phyloP scores from a whole-genome alignment of 139 green algal genomes.

The Chlamydomonas sphaeroides region DNA sequence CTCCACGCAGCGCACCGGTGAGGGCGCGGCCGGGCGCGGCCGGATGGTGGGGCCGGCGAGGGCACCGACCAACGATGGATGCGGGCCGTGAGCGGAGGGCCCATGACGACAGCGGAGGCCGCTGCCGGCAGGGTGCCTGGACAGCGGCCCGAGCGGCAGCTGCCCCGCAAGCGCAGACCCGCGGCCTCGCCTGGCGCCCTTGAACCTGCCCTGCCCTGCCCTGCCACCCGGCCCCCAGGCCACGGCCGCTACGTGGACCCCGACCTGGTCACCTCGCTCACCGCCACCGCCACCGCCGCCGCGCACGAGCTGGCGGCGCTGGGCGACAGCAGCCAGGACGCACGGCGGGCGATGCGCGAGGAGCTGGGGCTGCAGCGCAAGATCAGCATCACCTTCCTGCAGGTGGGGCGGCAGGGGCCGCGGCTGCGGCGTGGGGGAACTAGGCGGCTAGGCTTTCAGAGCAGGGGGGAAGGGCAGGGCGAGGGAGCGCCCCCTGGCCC shows the following conservation, averaged over 20 bases:
- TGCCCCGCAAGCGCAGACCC: too few relatives aligned
- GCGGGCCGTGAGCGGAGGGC: too few relatives aligned
- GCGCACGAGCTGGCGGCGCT: constrained; percentile 32
- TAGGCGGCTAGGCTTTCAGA: background rate
- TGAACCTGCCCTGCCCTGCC: too few relatives aligned
- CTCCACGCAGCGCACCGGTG: constrained; percentile 2
- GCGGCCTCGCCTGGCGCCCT: too few relatives aligned
- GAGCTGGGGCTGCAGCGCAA: background rate
- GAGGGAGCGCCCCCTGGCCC: too few relatives aligned
- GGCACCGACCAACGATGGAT: too few relatives aligned
- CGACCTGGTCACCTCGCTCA: background rate
- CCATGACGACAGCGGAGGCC: too few relatives aligned
- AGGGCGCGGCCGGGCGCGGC: too few relatives aligned
- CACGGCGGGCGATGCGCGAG: background rate
- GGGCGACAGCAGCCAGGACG: background rate
- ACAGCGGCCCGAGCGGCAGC: too few relatives aligned
- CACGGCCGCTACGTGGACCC: constrained; percentile 18
- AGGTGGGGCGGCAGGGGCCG: background rate
- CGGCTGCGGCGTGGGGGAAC: background rate
- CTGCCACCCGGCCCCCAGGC: background rate
- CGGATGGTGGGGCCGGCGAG: too few relatives aligned
- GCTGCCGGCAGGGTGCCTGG: too few relatives aligned
- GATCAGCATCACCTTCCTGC: constrained; percentile 17
- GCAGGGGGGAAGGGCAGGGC: background rate
- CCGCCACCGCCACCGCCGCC: constrained; percentile 12